These are phyloP conservation scores for Bonnemaisonia californica DNA, from an alignment of 31 red algal genomes.

Conservation along the genomic window DNA sequence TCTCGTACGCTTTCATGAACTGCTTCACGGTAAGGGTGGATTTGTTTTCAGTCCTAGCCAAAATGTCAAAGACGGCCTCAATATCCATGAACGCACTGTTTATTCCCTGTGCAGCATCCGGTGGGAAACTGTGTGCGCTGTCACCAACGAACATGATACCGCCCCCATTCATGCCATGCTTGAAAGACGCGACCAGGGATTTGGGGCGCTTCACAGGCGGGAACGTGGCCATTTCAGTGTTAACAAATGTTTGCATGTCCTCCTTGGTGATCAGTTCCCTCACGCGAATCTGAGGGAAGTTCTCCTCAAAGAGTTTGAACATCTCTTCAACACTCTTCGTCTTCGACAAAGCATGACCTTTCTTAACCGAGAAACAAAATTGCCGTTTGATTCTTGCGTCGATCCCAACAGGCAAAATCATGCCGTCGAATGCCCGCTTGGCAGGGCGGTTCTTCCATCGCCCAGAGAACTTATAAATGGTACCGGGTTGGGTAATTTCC, in stretches of 20 bases:
- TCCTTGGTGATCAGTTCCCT: constrained; percentile 4
- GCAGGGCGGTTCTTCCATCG: neutral
- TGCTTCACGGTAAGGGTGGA: neutral
- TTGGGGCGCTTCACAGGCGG: constrained; percentile 2
- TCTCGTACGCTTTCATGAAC: constrained; percentile 34
- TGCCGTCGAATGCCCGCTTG: neutral
- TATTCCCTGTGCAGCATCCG: constrained; percentile 43
- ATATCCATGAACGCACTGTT: constrained; percentile 50
- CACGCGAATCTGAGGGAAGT: constrained; percentile 46
- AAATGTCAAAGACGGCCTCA: neutral
- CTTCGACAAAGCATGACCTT: neutral
- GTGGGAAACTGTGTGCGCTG: constrained; percentile 45
- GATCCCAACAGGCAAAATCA: constrained; percentile 22
- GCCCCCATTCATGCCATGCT: neutral
- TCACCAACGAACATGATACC: constrained; percentile 49
- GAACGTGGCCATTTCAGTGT: neutral
- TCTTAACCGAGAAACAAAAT: neutral
- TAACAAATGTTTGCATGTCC: constrained; percentile 30
- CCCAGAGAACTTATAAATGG: constrained; percentile 13
- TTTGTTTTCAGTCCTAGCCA: neutral
- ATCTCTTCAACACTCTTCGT: constrained; percentile 13
- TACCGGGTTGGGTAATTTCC: neutral
- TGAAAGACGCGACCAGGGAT: constrained; percentile 34
- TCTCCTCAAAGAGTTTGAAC: constrained; percentile 13
- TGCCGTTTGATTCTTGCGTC: neutral